These are phyloP conservation scores for Globisporangium middletonii DNA, from an alignment of 352 stramenopile species.

Conservation along the genomic window DNA sequence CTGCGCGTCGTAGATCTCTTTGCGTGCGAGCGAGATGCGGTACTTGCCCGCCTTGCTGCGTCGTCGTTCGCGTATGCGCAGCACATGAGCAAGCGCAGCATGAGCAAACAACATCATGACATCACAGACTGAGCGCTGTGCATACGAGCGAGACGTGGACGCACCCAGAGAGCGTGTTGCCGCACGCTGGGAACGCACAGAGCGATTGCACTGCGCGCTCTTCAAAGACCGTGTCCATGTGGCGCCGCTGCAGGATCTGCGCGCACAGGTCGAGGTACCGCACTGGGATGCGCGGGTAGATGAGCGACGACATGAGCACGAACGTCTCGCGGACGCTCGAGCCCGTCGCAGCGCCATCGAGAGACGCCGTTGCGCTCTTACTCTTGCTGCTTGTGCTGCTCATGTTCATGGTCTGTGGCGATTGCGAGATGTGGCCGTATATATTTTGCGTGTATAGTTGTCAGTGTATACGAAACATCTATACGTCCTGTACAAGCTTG, in stretches of 20 bases:
- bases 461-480: too few relatives aligned
- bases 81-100: background rate
- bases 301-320: slow-evolving; percentile 72
- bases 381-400: slow-evolving; percentile 1
- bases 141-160: slow-evolving; percentile 7
- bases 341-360: slow-evolving; percentile 15
- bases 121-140: background rate
- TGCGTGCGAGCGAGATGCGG: slow-evolving; percentile 62
- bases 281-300: slow-evolving; percentile 53
- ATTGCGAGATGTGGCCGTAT: background rate
- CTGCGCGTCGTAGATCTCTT: slow-evolving; percentile 77
- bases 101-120: background rate
- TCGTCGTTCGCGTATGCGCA: too few relatives aligned
- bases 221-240: slow-evolving; percentile 81
- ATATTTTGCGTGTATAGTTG: too few relatives aligned
- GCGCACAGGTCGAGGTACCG: slow-evolving; percentile 63
- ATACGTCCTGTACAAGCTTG: too few relatives aligned
- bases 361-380: background rate
- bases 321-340: slow-evolving; percentile 77
- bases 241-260: slow-evolving; percentile 64
- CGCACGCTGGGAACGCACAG: slow-evolving; percentile 71
- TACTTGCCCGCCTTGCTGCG: slow-evolving; percentile 57
- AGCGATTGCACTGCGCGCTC: slow-evolving; percentile 62
- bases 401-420: background rate
- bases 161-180: slow-evolving; percentile 42